Evolutionary conservation across 2,329 filamentous ascomycete genomes (phyloP).

Genomic region (Neonectria hederae): DNA sequence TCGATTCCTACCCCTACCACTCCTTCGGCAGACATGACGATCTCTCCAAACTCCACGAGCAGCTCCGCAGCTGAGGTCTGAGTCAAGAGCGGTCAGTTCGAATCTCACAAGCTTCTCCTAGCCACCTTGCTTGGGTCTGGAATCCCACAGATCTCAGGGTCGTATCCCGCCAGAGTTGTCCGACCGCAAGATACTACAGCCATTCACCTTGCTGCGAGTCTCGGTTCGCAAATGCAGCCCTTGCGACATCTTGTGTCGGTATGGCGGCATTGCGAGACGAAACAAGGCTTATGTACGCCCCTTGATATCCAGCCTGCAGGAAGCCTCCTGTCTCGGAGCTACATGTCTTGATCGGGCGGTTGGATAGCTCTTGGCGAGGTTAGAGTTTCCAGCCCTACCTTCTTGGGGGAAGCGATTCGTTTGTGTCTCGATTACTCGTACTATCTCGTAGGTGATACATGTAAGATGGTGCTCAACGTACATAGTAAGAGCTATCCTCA

Average conservation of each 20-base stretch:
- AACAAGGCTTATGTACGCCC: conserved; percentile 23
- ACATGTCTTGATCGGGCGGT: conserved; percentile 2
- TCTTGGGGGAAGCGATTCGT: background rate
- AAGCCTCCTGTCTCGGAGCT: conserved; percentile 3
- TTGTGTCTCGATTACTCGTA: background rate
- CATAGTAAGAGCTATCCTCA: background rate
- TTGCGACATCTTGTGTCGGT: conserved; percentile 40
- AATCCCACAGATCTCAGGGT: conserved; percentile 4
- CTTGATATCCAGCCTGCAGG: conserved; percentile 16
- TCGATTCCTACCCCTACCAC: conserved; percentile 9
- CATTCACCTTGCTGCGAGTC: conserved; percentile 11
- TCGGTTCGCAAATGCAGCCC: conserved; percentile 10
- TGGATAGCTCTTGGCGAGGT: background rate
- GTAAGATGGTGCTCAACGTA: background rate
- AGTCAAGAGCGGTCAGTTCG: conserved; percentile 12
- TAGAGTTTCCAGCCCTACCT: background rate
- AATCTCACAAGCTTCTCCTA: background rate
- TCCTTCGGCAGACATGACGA: background rate
- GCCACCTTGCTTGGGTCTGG: conserved; percentile 13
- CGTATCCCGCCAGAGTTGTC: background rate
- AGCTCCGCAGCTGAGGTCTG: conserved; percentile 7
- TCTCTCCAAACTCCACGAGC: conserved; percentile 3
- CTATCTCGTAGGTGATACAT: conserved; percentile 3
- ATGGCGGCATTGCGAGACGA: conserved; percentile 36
- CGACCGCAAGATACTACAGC: conserved; percentile 4